Evolutionary conservation across 331 rosid species (phyloP).

Genomic region (Dryas integrifolia): DNA sequence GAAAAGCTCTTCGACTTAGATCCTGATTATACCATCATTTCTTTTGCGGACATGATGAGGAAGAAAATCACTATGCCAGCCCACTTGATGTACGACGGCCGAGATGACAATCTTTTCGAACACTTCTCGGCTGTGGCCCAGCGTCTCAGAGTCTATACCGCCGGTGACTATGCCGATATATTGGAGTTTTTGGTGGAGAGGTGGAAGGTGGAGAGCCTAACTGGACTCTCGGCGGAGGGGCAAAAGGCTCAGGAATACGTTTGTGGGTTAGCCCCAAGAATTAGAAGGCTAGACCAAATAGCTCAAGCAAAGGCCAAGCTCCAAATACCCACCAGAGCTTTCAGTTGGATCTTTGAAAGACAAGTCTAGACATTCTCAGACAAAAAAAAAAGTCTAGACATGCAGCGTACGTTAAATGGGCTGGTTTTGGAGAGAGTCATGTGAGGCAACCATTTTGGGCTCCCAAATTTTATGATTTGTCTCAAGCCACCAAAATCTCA

Average conservation of each 20-base stretch:
- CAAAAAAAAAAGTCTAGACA: no score
- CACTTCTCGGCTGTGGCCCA: conserved; percentile 70
- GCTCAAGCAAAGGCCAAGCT: conserved; percentile 53
- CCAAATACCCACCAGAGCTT: conserved; percentile 29
- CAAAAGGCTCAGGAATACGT: conserved; percentile 69
- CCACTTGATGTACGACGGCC: conserved; percentile 78
- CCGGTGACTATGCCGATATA: conserved; percentile 76
- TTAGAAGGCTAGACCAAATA: conserved; percentile 72
- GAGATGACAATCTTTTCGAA: conserved; percentile 57
- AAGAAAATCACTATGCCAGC: conserved; percentile 84
- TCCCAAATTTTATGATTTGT: no score
- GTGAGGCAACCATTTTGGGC: no score
- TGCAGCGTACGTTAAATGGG: no score
- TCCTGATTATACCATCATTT: conserved; percentile 63
- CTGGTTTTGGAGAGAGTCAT: no score
- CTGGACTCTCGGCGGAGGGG: conserved; percentile 68
- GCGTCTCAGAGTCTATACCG: conserved; percentile 76
- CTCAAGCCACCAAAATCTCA: no score
- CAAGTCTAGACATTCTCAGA: conserved; percentile 26
- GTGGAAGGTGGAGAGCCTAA: conserved; percentile 65
- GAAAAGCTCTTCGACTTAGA: conserved; percentile 78
- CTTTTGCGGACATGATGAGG: conserved; percentile 85
- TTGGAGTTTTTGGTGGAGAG: conserved; percentile 73
- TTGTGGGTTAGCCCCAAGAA: conserved; percentile 66
- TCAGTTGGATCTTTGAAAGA: conserved; percentile 77